Evolutionary conservation across 805 yeast genomes (phyloP).

Genomic region (Schwanniomyces occidentalis): DNA sequence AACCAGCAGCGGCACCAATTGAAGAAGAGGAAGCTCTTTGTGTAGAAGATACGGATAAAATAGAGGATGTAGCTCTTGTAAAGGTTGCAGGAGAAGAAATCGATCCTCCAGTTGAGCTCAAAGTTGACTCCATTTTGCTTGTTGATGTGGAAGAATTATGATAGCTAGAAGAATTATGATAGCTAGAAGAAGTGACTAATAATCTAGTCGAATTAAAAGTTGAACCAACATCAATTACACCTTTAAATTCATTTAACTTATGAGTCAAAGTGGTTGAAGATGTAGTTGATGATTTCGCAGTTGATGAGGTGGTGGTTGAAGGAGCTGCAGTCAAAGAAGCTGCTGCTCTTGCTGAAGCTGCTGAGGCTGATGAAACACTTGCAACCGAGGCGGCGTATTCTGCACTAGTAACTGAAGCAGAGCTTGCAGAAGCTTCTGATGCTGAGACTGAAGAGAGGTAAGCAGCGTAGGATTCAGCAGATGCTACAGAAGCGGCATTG

Average conservation of each 20-base stretch:
- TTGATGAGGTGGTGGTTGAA: constrained; percentile 8
- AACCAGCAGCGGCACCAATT: constrained; percentile 10
- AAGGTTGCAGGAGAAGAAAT: too few relatives aligned
- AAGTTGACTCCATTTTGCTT: too few relatives aligned
- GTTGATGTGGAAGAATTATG: too few relatives aligned
- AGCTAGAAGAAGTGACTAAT: constrained; percentile 10
- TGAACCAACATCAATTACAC: constrained; percentile 26
- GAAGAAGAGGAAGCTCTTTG: constrained; percentile 5
- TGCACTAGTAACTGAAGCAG: constrained; percentile 6
- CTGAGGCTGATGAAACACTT: constrained; percentile 8
- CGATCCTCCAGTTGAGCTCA: too few relatives aligned
- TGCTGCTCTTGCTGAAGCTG: constrained; percentile 9
- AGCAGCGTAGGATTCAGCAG: constrained; percentile 8
- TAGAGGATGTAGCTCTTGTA: too few relatives aligned
- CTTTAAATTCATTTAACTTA: constrained; percentile 16
- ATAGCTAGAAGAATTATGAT: too few relatives aligned
- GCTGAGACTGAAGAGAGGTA: constrained; percentile 5
- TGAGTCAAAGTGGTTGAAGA: constrained; percentile 8
- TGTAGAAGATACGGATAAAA: constrained; percentile 6
- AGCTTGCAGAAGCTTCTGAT: too few relatives aligned
- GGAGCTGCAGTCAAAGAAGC: constrained; percentile 1
- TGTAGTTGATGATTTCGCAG: constrained; percentile 11
- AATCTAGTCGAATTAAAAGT: constrained; percentile 10
- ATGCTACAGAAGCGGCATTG: constrained; percentile 5
- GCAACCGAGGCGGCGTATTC: constrained; percentile 8